Base-by-base conservation (phyloP, 208 protist genomes). In the Trypanosoma cruzi region DNA sequence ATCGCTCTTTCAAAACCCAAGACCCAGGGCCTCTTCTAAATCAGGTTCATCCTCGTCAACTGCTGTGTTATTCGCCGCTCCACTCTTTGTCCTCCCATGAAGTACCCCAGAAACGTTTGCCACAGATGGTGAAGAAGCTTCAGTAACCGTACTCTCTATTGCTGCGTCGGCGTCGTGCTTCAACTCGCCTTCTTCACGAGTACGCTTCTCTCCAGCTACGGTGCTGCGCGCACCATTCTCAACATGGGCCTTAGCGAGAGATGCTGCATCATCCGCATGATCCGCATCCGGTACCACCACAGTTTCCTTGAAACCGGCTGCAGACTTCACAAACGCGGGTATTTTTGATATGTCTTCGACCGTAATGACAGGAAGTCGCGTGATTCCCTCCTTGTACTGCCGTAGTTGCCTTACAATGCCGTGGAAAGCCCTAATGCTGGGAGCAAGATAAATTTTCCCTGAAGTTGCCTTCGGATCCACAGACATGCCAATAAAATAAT, bases 401-500 rank as follows among this genome's bases (percentile, higher is more conserved):
- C 81, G 80, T 32, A 96, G 77, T 66, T 89, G 75, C 4, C 80
- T 71, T 18, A 96, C 77, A 52, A 89, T 77, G 28, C 56, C 63
- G 66, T 94, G 81, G 64, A 96, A 96, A 1, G 74, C 76, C 26
- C 65, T 69, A 55, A 96, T 94, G 34, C 88, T 82, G 0, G 86
- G 84, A 20, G 75, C 75, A 7, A 93, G 75, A 64, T 92, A 82
- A 57, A 96, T 89, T 44, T 77, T 82, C 10, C 69, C 74, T 13
- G 73, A 78, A 3, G 78, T 75, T 22, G 88, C 64, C 46, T 58
- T 82, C 49, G 70, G 58, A 63, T 93, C 86, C 14, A 94, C 90
- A 13, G 80, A 85, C 80, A 96, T 90, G 36, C 88, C 90, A 65
- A 96, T 89, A 73, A 84, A 92, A 77, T 96, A 96, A 57, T 94